Conservation (phyloP, 2,329 filamentous ascomycete genomes). For the Pseudogymnoascus sp. region DNA sequence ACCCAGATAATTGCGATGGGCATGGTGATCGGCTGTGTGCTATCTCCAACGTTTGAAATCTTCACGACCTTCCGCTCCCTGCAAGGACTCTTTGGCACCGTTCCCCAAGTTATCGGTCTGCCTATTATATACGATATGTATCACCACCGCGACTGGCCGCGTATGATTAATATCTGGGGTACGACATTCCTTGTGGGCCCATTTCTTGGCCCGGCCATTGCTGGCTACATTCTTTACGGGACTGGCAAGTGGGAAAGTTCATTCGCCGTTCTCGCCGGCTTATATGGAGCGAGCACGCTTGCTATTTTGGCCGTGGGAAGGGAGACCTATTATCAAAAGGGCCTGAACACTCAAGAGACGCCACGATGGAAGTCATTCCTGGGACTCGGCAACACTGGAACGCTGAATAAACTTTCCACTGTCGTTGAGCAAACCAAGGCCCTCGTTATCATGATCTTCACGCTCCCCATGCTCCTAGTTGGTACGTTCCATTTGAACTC, state of each 20-base stretch:
- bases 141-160: slow-evolving; percentile 26
- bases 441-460: slow-evolving; percentile 24
- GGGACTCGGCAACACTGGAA: slow-evolving; percentile 25
- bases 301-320: slow-evolving; percentile 28
- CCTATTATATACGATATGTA: slow-evolving; percentile 35
- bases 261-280: slow-evolving; percentile 29
- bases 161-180: slow-evolving; percentile 33
- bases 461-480: slow-evolving; percentile 24
- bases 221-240: slow-evolving; percentile 30
- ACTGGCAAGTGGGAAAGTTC: slow-evolving; percentile 25
- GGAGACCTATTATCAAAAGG: slow-evolving; percentile 27
- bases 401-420: slow-evolving; percentile 22
- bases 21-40: slow-evolving; percentile 32
- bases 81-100: slow-evolving; percentile 31
- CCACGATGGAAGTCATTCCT: slow-evolving; percentile 24
- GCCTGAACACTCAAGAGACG: slow-evolving; percentile 8
- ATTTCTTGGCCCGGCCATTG: slow-evolving; percentile 30
- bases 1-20: slow-evolving; percentile 31
- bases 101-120: slow-evolving; percentile 33
- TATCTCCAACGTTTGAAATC: slow-evolving; percentile 31
- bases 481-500: slow-evolving; percentile 10
- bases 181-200: slow-evolving; percentile 32
- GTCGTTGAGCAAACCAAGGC: slow-evolving; percentile 20
- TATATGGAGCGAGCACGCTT: slow-evolving; percentile 30
- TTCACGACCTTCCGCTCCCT: slow-evolving; percentile 33